Conservation (phyloP, 106 monocot genomes). For the Phalaenopsis equestris region DNA sequence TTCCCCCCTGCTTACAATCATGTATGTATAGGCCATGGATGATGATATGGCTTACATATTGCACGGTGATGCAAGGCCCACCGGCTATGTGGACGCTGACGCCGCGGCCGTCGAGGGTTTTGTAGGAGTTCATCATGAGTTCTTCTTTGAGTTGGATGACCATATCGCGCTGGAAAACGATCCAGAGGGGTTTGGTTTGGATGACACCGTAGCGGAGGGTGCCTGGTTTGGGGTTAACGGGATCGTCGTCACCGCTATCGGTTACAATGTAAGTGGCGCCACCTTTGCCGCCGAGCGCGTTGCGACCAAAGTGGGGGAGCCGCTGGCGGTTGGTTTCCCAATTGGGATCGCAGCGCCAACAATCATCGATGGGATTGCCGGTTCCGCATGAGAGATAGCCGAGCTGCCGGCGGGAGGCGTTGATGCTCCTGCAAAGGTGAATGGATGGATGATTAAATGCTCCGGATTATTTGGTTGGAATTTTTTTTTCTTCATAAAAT, state of each 20-base stretch:
- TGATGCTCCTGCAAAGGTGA: conserved; percentile 7
- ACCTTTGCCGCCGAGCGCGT: conserved; percentile 13
- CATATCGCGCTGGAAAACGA: conserved; percentile 15
- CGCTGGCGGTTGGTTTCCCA: conserved; percentile 16
- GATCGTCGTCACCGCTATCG: conserved; percentile 14
- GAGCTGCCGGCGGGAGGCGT: background rate
- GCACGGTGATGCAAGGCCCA: conserved; percentile 17
- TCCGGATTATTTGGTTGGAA: too few relatives aligned
- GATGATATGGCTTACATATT: conserved; percentile 15
- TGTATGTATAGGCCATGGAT: conserved; percentile 19
- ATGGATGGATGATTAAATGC: too few relatives aligned
- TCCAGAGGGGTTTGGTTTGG: conserved; percentile 16
- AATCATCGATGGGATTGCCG: conserved; percentile 21
- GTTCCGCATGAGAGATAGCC: conserved; percentile 10
- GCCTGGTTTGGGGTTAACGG: conserved; percentile 17
- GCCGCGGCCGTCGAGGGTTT: conserved; percentile 19
- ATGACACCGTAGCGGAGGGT: conserved; percentile 20
- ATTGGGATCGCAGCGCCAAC: conserved; percentile 21
- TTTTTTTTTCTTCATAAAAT: background rate
- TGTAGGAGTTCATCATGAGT: conserved; percentile 18
- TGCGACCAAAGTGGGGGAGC: conserved; percentile 15
- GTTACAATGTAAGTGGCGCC: conserved; percentile 12
- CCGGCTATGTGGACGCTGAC: conserved; percentile 16
- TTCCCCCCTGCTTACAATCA: conserved; percentile 14
- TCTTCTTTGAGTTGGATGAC: conserved; percentile 15